phyloP scores from a whole-genome alignment of 345 rosid species.

The Moringa oleifera region DNA sequence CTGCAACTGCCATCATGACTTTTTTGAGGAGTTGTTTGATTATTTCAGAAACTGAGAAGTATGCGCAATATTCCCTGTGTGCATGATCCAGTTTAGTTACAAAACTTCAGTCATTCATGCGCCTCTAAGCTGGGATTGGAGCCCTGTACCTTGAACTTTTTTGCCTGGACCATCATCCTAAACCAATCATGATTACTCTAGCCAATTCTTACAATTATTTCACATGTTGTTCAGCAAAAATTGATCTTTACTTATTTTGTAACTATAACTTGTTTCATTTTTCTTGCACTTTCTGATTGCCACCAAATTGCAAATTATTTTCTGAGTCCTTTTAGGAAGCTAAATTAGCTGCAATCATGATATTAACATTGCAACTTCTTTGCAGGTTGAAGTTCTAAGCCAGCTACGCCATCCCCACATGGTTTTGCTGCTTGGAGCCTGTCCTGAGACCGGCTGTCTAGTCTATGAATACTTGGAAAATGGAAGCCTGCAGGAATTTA shows the following conservation, averaged over 20 bases:
- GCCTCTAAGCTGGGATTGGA: background rate
- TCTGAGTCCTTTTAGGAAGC: background rate
- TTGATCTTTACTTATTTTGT: background rate
- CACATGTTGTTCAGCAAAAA: too few relatives aligned
- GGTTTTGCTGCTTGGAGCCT: conserved; percentile 83
- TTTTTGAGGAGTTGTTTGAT: background rate
- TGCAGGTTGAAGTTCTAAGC: conserved; percentile 82
- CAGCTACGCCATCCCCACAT: conserved; percentile 73
- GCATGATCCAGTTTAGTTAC: background rate
- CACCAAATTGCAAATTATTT: background rate
- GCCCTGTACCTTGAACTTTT: background rate
- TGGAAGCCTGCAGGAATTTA: conserved; percentile 66
- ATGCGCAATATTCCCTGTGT: background rate
- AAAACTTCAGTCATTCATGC: background rate
- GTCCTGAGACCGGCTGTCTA: conserved; percentile 77
- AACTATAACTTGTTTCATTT: background rate
- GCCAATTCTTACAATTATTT: too few relatives aligned
- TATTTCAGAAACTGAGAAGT: too few relatives aligned
- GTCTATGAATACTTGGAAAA: conserved; percentile 84
- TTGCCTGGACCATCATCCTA: background rate
- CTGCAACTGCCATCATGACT: background rate
- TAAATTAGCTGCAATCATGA: background rate
- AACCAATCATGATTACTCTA: background rate
- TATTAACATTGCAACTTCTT: background rate
- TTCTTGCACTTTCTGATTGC: background rate